Base-by-base conservation (phyloP, 2,329 filamentous ascomycete genomes). In the Dactylellina cionopaga region DNA sequence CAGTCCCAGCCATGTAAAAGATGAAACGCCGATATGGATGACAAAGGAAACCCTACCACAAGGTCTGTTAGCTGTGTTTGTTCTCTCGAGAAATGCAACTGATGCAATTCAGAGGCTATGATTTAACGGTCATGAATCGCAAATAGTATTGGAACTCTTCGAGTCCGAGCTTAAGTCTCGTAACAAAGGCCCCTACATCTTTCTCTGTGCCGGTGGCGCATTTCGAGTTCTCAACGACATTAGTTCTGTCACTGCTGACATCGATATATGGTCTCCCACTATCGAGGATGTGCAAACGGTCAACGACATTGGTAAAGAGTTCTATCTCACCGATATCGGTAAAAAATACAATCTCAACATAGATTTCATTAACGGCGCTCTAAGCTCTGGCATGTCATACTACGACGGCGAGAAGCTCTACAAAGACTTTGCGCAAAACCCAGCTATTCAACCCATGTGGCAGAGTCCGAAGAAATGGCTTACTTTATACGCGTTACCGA, bases 311-410 rank as follows among this genome's bases (percentile, higher is more conserved):
- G 60, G 25, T 1, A 54, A 55, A 37, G 17, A 33, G 6, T 55
- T 64, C 15, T 54, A 33, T 27, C 6, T 17, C 7, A 44, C 60
- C 11, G 27, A 46, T 5, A 22, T 19, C 1, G 60, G 37, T 3
- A 55, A 55, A 47, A 27, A 31, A 10, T 64, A 37, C 39, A 39
- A 39, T 6, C 27, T 64, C 17, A 55, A 55, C 22, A 35, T 46
- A 27, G 60, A 64, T 39, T 64, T 54, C 17, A 55, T 64, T 29
- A 64, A 64, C 49, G 27, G 47, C 17, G 49, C 37, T 3, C 33
- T 64, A 2, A 47, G 60, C 17, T 33, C 60, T 19, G 47, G 39
- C 1, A 64, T 64, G 60, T 17, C 37, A 5, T 64, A 64, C 39
- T 64, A 54, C 22, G 19, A 64, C 27, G 22, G 27, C 15, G 43